phyloP scores from a whole-genome alignment of 31 red algal genomes.

The Porphyra umbilicalis region DNA sequence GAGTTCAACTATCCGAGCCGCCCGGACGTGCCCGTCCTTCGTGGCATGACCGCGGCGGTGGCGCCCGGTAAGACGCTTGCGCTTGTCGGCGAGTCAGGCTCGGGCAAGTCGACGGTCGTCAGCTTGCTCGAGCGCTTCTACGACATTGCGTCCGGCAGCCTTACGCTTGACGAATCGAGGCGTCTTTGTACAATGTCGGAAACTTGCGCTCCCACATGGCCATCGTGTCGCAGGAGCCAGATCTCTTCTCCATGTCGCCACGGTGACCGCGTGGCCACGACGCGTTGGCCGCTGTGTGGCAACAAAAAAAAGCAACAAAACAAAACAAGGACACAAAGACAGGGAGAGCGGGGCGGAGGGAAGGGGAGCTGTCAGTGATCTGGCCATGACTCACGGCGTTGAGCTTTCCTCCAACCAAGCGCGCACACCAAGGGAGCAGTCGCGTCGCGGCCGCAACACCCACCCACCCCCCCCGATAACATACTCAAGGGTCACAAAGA shows the following conservation, averaged over 20 bases:
- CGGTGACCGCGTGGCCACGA: too few relatives aligned
- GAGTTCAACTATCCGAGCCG: slow-evolving; percentile 85
- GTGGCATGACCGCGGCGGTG: slow-evolving; percentile 47
- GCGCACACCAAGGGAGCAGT: too few relatives aligned
- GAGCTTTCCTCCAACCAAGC: too few relatives aligned
- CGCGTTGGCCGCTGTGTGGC: too few relatives aligned
- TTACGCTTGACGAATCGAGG: slow-evolving; percentile 57
- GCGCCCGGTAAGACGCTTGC: slow-evolving; percentile 75
- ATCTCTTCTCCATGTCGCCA: slow-evolving; percentile 82
- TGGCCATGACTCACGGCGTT: too few relatives aligned
- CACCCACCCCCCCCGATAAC: neutral
- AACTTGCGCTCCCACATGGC: slow-evolving; percentile 72
- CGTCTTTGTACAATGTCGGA: slow-evolving; percentile 19
- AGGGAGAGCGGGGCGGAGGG: too few relatives aligned
- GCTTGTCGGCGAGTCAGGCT: slow-evolving; percentile 79
- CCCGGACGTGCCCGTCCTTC: slow-evolving; percentile 72
- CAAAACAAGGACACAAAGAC: too few relatives aligned
- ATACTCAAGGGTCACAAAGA: slow-evolving; percentile 85
- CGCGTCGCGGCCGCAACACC: too few relatives aligned
- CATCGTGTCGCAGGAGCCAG: slow-evolving; percentile 92
- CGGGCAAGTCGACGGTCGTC: slow-evolving; percentile 87
- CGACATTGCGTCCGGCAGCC: slow-evolving; percentile 33
- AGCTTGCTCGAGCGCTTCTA: slow-evolving; percentile 84
- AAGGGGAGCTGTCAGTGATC: too few relatives aligned
- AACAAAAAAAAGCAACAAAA: too few relatives aligned